These are phyloP conservation scores for Tanacetum coccineum DNA, from an alignment of 129 eudicot species.

Conservation along the genomic window DNA sequence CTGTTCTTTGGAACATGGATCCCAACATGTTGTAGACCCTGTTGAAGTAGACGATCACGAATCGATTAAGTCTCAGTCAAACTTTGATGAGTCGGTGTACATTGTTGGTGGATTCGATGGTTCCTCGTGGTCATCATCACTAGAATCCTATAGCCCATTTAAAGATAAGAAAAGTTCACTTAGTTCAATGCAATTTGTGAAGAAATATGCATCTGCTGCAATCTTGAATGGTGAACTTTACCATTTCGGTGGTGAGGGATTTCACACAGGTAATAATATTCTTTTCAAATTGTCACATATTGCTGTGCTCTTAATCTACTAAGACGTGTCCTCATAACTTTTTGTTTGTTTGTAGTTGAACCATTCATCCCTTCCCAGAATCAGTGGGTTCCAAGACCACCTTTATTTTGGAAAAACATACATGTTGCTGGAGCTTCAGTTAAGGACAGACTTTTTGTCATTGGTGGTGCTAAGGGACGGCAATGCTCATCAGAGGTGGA, in stretches of 20 bases:
- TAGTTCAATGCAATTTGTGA: constrained; percentile 42
- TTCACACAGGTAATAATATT: constrained; percentile 53
- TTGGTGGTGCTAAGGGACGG: constrained; percentile 61
- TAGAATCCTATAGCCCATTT: constrained; percentile 45
- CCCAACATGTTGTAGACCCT: no score
- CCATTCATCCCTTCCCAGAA: constrained; percentile 42
- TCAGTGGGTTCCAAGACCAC: constrained; percentile 54
- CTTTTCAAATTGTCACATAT: constrained; percentile 9
- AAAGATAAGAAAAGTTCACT: constrained; percentile 39
- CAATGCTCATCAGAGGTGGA: constrained; percentile 63
- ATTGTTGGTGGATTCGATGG: constrained; percentile 75
- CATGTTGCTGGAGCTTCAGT: constrained; percentile 54
- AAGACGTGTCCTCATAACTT: not conserved
- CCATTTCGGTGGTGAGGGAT: constrained; percentile 58
- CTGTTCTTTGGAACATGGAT: no score
- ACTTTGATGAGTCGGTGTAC: constrained; percentile 30
- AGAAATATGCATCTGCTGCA: constrained; percentile 52
- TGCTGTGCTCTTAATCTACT: not conserved
- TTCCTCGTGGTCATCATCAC: constrained; percentile 46
- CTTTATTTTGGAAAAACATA: constrained; percentile 45
- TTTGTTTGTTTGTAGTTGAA: constrained; percentile 50
- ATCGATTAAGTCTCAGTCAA: constrained; percentile 1
- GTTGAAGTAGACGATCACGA: constrained; percentile 7
- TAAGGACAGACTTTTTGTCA: constrained; percentile 46
- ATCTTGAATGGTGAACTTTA: constrained; percentile 48